Evolutionary conservation across 1,284 basidiomycete species (phyloP), one percentile per base, ranked within the genome.

Genomic region (Heterobasidion occidentale): DNA sequence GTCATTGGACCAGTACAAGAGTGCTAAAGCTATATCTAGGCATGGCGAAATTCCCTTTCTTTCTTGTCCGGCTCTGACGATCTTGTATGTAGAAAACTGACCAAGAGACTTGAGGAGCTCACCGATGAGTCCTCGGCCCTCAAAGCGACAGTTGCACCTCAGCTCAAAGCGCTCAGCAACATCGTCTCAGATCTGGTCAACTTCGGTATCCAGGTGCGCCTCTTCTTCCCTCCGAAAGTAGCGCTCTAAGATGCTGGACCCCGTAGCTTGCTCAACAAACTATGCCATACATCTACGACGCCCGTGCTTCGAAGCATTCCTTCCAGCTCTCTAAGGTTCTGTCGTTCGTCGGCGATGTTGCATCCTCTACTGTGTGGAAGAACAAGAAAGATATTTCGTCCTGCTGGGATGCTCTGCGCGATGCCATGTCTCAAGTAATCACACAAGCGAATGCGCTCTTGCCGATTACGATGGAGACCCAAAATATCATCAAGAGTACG

Each of bases 181-280:
- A 77, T 82, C 17, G 83, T 91, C 1, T 85, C 89, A 0, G 90
- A 92, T 61, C 80, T 94, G 1, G 86, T 92, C 60, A 92, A 94
- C 70, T 91, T 96, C 64, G 90, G 92, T 63, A 89, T 95, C 57
- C 89, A 89, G 58, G 92, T 92, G 58, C 57, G 84, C 67, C 14
- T 15, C 35, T 44, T 52, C 52, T 57, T 7, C 27, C 14, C 11
- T 36, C 17, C 42, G 11, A 7, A 15, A 50, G 15, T 47, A 38
- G 34, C 47, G 34, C 36, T 52, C 20, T 19, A 17, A 14, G 11
- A 48, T 27, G 19, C 4, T 48, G 12, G 27, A 19, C 57, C 27
- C 27, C 6, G 27, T 27, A 93, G 90, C 80, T 97, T 51, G 94
- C 93, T 0, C 91, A 95, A 75, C 79, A 87, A 64, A 85, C 94